phyloP scores from a whole-genome alignment of 1,284 basidiomycete genomes.

The Cryptococcus sp. region DNA sequence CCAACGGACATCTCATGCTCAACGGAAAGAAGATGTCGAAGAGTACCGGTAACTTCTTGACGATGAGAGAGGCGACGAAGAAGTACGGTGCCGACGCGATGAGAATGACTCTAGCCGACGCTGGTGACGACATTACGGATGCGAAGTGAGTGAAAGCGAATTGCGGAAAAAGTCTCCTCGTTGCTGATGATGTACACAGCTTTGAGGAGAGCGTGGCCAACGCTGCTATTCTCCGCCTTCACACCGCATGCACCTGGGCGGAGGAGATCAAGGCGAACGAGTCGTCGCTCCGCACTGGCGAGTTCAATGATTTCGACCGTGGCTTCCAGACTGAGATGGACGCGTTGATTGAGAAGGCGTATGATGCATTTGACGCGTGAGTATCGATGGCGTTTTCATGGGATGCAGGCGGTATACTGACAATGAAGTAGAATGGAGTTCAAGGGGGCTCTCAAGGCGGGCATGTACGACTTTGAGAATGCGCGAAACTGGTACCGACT shows the following conservation, averaged over 20 bases:
- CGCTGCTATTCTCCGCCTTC: conserved; percentile 91
- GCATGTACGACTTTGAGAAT: conserved; percentile 94
- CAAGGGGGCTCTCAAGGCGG: conserved; percentile 93
- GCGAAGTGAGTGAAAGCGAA: conserved; percentile 41
- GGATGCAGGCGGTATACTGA: not conserved
- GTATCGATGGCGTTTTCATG: conserved; percentile 42
- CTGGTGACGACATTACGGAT: conserved; percentile 96
- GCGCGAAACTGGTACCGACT: conserved; percentile 96
- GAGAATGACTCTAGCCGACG: conserved; percentile 89
- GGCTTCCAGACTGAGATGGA: conserved; percentile 93
- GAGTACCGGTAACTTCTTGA: conserved; percentile 68
- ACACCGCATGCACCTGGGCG: conserved; percentile 90
- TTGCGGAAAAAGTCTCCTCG: no score
- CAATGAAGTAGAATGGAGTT: conserved; percentile 71
- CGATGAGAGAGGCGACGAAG: conserved; percentile 53
- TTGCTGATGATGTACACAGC: conserved; percentile 59
- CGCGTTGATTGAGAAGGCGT: conserved; percentile 75
- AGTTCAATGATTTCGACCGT: conserved; percentile 65
- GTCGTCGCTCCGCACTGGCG: conserved; percentile 67
- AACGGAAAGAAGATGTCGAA: conserved; percentile 99
- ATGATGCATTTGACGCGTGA: conserved; percentile 75
- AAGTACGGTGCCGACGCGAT: conserved; percentile 64
- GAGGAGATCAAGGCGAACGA: conserved; percentile 73
- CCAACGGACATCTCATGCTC: conserved; percentile 95
- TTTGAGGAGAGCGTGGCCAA: conserved; percentile 99